Evolutionary conservation across 257 asterid genomes (phyloP).

Genomic region (Solanum arcanum): DNA sequence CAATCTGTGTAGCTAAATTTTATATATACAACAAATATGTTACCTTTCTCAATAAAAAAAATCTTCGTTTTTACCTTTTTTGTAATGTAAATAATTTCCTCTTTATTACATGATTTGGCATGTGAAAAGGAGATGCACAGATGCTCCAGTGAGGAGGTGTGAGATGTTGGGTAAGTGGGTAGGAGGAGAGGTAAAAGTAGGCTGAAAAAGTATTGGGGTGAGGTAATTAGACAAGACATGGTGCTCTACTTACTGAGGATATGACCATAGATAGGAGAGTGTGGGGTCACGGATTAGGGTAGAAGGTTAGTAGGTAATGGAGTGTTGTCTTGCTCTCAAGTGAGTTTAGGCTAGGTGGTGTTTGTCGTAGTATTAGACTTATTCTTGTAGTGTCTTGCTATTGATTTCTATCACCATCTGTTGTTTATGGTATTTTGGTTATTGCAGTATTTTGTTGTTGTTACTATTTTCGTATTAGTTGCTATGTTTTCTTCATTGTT

Average conservation of each 20-base stretch:
- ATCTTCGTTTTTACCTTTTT: neutral
- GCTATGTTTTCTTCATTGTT: neutral
- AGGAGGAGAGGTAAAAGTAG: neutral
- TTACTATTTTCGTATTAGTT: neutral
- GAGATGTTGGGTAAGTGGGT: neutral
- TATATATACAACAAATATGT: neutral
- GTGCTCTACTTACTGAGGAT: neutral
- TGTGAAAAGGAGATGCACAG: neutral
- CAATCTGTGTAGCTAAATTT: neutral
- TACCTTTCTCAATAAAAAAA: neutral
- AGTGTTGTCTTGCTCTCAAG: neutral
- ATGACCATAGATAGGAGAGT: neutral
- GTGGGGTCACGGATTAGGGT: neutral
- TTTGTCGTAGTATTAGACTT: neutral
- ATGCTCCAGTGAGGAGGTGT: neutral
- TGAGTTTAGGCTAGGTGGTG: neutral
- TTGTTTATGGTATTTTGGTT: neutral
- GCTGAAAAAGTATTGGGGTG: neutral
- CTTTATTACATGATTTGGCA: neutral
- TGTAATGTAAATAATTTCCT: neutral
- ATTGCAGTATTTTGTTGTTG: too few species aligned
- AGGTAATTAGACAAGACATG: neutral
- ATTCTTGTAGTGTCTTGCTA: neutral
- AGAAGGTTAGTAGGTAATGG: neutral
- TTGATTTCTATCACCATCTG: neutral